These are phyloP conservation scores for Caryopteris hybrid DNA, from an alignment of 305 asterid genomes.

Conservation along the genomic window DNA sequence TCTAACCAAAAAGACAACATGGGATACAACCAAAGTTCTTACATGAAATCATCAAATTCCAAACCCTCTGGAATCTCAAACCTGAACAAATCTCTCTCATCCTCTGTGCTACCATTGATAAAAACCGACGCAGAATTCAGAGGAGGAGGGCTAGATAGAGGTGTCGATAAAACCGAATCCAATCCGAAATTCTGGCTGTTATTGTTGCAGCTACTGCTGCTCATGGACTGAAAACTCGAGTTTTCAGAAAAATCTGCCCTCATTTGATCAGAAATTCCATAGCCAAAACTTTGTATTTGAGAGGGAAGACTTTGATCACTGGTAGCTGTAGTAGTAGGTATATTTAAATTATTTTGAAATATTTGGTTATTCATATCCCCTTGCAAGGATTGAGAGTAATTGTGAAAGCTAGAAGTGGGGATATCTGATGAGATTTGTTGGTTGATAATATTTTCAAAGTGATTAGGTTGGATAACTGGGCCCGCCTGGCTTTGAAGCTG, in stretches of 20 bases:
- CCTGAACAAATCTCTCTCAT: slow-evolving; percentile 48
- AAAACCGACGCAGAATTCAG: slow-evolving; percentile 29
- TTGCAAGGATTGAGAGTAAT: slow-evolving; percentile 21
- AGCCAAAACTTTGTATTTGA: neutral
- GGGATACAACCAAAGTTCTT: neutral
- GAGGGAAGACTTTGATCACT: slow-evolving; percentile 14
- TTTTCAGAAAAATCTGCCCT: slow-evolving; percentile 30
- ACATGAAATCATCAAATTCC: slow-evolving; percentile 52
- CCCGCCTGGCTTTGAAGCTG: slow-evolving; percentile 29
- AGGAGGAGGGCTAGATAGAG: slow-evolving; percentile 40
- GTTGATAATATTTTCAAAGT: slow-evolving; percentile 30
- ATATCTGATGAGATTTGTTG: slow-evolving; percentile 35
- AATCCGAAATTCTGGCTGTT: neutral
- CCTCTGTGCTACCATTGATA: slow-evolving; percentile 38
- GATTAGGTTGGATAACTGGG: slow-evolving; percentile 37
- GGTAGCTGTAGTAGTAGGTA: neutral
- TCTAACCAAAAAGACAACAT: neutral
- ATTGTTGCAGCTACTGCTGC: slow-evolving; percentile 1
- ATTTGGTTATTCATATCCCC: slow-evolving; percentile 14
- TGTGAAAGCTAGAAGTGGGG: slow-evolving; percentile 13
- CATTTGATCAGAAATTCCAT: slow-evolving; percentile 20
- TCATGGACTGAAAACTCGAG: slow-evolving; percentile 22
- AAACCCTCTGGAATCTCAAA: slow-evolving; percentile 63
- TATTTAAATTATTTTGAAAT: slow-evolving; percentile 17
- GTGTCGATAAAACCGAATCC: slow-evolving; percentile 50